These are phyloP conservation scores for Chrysanthemum seticuspe DNA, from an alignment of 129 eudicot genomes.

Conservation along the genomic window DNA sequence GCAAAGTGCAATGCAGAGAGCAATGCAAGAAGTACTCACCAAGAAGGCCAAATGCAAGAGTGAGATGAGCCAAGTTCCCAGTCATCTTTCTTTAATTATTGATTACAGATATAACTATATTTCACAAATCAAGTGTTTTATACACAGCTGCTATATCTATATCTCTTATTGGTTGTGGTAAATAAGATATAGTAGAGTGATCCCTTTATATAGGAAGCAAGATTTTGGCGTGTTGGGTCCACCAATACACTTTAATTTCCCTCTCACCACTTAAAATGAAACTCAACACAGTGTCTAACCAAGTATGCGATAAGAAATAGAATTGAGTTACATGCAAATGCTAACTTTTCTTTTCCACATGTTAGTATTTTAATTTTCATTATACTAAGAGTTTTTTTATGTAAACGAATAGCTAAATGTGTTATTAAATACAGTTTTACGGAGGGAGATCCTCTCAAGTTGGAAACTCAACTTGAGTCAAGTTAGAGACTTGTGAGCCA, in stretches of 20 bases:
- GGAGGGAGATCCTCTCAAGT: too few species aligned
- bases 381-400: too few species aligned
- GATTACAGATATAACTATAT: neutral
- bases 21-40: conserved; percentile 26
- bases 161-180: conserved; percentile 15
- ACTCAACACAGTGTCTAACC: too few species aligned
- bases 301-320: too few species aligned
- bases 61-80: conserved; percentile 38
- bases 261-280: too few species aligned
- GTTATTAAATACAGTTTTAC: too few species aligned
- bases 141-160: neutral
- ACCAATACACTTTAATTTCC: neutral
- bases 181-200: conserved; percentile 14
- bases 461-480: too few species aligned
- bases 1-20: neutral
- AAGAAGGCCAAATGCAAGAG: conserved; percentile 70
- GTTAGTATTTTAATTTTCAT: too few species aligned
- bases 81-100: conserved; percentile 21
- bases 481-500: too few species aligned
- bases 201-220: conserved; percentile 46
- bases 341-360: too few species aligned
- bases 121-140: neutral
- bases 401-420: too few species aligned
- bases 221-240: neutral
- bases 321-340: too few species aligned